Conservation (phyloP, 129 eudicot species). For the Deinandra increscens region DNA sequence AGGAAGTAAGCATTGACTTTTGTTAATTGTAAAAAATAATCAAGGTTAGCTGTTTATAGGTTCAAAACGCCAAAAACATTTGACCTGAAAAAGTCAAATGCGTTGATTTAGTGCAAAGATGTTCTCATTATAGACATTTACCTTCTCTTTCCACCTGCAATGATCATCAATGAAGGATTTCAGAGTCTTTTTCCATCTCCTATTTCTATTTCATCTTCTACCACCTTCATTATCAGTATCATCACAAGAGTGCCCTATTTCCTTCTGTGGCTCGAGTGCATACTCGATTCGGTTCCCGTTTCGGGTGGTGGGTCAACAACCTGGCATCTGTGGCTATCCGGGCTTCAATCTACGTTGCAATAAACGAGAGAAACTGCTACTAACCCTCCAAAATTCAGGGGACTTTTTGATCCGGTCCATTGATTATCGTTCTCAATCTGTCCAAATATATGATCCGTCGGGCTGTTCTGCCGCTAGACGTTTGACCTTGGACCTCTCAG, state of each 20-base stretch:
- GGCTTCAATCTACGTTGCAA: constrained; percentile 53
- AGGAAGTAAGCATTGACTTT: constrained; percentile 24
- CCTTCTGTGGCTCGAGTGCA: constrained; percentile 30
- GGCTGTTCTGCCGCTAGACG: constrained; percentile 49
- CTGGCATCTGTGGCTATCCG: constrained; percentile 44
- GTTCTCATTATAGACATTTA: constrained; percentile 18
- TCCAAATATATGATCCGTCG: constrained; percentile 52
- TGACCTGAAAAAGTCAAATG: constrained; percentile 35
- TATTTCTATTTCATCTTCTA: not conserved
- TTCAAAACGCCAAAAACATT: constrained; percentile 28
- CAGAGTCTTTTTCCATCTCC: constrained; percentile 8
- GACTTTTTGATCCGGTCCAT: constrained; percentile 46
- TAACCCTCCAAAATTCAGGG: constrained; percentile 51
- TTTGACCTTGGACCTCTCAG: constrained; percentile 41
- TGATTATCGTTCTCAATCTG: constrained; percentile 43
- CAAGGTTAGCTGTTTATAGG: constrained; percentile 33
- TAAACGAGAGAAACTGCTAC: constrained; percentile 16
- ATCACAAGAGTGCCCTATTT: constrained; percentile 4
- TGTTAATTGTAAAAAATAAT: constrained; percentile 13
- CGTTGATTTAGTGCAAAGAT: constrained; percentile 21
- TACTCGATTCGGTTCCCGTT: constrained; percentile 51
- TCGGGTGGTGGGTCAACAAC: constrained; percentile 28
- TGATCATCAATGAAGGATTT: constrained; percentile 10
- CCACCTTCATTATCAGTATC: not conserved
- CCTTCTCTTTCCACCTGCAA: constrained; percentile 17